Conservation (phyloP, 805 yeast genomes). For the Tetrapisispora fleetii region DNA sequence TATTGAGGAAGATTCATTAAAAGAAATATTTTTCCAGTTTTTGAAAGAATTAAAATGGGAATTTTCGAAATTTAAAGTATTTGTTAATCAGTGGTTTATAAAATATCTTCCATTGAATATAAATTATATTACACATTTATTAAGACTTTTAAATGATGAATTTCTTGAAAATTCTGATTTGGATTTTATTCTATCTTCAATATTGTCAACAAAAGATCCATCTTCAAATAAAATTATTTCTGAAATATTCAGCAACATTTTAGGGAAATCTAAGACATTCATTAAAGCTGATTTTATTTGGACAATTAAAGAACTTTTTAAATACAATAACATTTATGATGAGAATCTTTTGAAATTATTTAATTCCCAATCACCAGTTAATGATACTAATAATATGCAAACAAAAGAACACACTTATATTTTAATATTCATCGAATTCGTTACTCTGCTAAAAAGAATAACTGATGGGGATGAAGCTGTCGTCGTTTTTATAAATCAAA, state of each 20-base stretch:
- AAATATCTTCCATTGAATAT: constrained; percentile 44
- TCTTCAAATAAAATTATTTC: background rate
- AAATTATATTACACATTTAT: constrained; percentile 41
- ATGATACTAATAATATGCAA: constrained; percentile 19
- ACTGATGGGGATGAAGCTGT: constrained; percentile 40
- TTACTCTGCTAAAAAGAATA: constrained; percentile 62
- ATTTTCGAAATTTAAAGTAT: constrained; percentile 80
- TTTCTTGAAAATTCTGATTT: constrained; percentile 56
- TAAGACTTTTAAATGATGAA: constrained; percentile 72
- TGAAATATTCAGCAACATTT: constrained; percentile 26
- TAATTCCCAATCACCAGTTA: constrained; percentile 26
- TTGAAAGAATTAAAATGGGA: constrained; percentile 74
- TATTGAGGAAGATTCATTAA: constrained; percentile 48
- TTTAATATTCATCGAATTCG: constrained; percentile 86
- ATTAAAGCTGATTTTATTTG: constrained; percentile 73
- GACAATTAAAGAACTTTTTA: constrained; percentile 48
- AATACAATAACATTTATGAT: constrained; percentile 15
- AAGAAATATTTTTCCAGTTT: constrained; percentile 69
- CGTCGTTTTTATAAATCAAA: constrained; percentile 53
- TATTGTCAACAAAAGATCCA: background rate
- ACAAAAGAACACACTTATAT: constrained; percentile 51
- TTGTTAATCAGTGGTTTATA: constrained; percentile 86
- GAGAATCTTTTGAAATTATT: constrained; percentile 28
- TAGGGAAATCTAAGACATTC: constrained; percentile 31
- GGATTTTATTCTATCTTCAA: background rate